Conservation (phyloP, 129 eudicot genomes). For the Calendula officinalis region DNA sequence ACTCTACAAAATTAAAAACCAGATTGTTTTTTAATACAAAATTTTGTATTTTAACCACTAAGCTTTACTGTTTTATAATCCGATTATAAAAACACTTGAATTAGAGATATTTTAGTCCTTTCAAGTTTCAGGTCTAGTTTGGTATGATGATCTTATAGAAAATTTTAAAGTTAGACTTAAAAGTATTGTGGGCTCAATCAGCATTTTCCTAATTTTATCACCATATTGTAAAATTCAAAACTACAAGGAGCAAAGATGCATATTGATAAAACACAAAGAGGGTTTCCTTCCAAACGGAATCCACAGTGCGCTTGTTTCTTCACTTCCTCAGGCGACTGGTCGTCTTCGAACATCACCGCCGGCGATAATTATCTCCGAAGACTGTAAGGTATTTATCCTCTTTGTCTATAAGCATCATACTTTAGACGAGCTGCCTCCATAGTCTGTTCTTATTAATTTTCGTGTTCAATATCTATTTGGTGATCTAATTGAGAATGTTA, state of each 20-base stretch:
- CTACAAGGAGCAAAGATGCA: conserved; percentile 13
- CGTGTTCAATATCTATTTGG: neutral
- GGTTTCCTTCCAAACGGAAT: neutral
- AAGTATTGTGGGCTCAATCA: neutral
- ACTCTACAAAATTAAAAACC: too few relatives aligned
- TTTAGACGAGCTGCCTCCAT: neutral
- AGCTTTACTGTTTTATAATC: too few relatives aligned
- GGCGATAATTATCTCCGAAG: neutral
- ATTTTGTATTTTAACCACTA: too few relatives aligned
- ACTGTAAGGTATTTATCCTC: neutral
- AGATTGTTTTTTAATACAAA: too few relatives aligned
- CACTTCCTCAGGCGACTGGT: neutral
- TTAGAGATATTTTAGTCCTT: too few relatives aligned
- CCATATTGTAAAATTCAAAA: neutral
- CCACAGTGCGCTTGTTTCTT: neutral
- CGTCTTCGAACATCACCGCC: conserved; percentile 14
- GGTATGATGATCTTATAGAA: too few relatives aligned
- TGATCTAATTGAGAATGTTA: conserved; percentile 4
- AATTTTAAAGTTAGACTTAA: too few relatives aligned
- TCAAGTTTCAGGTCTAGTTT: too few relatives aligned
- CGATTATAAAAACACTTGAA: too few relatives aligned
- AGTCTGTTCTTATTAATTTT: neutral
- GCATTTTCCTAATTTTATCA: neutral
- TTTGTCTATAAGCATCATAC: neutral
- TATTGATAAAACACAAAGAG: neutral